phyloP scores from a whole-genome alignment of 352 stramenopile species.

The Globisporangium uncinulatum region DNA sequence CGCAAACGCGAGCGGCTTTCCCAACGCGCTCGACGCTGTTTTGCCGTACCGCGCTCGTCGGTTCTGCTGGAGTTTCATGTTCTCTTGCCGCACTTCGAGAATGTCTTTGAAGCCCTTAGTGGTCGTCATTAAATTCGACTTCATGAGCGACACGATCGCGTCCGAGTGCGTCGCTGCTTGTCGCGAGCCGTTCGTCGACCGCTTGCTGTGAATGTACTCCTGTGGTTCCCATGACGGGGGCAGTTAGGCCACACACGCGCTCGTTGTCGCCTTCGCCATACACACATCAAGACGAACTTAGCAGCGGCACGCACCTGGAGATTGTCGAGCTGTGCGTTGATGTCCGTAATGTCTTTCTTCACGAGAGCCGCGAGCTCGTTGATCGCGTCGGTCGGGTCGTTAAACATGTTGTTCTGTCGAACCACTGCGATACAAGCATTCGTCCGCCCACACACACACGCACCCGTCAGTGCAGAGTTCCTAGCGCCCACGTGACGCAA shows the following conservation, averaged over 20 bases:
- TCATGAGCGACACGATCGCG: slow-evolving; percentile 81
- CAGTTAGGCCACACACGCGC: too few relatives aligned
- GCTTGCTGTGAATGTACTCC: slow-evolving; percentile 74
- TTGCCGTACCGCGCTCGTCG: slow-evolving; percentile 72
- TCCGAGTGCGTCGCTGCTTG: slow-evolving; percentile 80
- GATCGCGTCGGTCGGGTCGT: slow-evolving; percentile 78
- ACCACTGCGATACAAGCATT: slow-evolving; percentile 44
- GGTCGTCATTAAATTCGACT: slow-evolving; percentile 75
- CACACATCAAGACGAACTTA: too few relatives aligned
- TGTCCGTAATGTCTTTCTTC: slow-evolving; percentile 86
- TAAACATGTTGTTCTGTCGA: slow-evolving; percentile 88
- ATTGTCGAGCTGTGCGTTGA: slow-evolving; percentile 84
- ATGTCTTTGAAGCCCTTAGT: slow-evolving; percentile 84
- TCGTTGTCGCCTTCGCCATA: too few relatives aligned
- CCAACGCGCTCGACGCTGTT: slow-evolving; percentile 55
- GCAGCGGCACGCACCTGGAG: slow-evolving; percentile 36
- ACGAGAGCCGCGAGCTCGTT: slow-evolving; percentile 77
- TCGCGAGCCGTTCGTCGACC: slow-evolving; percentile 40
- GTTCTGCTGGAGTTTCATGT: slow-evolving; percentile 85
- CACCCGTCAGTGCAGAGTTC: too few relatives aligned
- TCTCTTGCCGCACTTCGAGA: slow-evolving; percentile 79
- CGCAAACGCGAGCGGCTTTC: slow-evolving; percentile 66
- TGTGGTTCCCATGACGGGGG: too few relatives aligned
- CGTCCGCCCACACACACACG: not conserved
- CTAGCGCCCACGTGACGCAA: too few relatives aligned